Evolutionary conservation across 2,329 filamentous ascomycete genomes (phyloP).

Genomic region (Stagonosporopsis tanaceti): DNA sequence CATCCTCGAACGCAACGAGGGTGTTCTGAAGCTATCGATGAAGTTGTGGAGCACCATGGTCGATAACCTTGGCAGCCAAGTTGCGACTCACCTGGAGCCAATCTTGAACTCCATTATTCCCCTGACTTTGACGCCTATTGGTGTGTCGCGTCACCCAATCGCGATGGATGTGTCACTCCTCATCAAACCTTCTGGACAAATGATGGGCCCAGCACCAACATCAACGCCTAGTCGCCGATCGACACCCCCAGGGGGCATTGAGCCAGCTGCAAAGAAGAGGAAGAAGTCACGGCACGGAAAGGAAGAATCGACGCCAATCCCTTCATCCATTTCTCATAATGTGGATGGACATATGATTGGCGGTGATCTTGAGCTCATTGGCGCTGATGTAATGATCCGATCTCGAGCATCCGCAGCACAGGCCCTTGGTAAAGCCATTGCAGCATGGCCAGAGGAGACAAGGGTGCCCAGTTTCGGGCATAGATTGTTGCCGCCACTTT

Average conservation of each 20-base stretch:
- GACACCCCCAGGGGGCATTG: slow-evolving; percentile 46
- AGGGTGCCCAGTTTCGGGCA: slow-evolving; percentile 71
- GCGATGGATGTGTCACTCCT: slow-evolving; percentile 91
- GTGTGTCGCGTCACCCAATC: slow-evolving; percentile 87
- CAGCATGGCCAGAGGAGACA: slow-evolving; percentile 70
- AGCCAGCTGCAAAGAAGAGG: slow-evolving; percentile 76
- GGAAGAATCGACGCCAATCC: slow-evolving; percentile 62
- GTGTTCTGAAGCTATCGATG: slow-evolving; percentile 81
- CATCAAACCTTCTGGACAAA: slow-evolving; percentile 89
- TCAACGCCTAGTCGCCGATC: slow-evolving; percentile 37
- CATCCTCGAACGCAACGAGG: slow-evolving; percentile 87
- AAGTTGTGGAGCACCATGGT: slow-evolving; percentile 87
- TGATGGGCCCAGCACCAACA: slow-evolving; percentile 67
- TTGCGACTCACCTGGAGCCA: slow-evolving; percentile 75
- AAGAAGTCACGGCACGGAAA: slow-evolving; percentile 82
- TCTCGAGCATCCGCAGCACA: slow-evolving; percentile 87
- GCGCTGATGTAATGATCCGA: slow-evolving; percentile 84
- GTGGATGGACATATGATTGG: slow-evolving; percentile 98
- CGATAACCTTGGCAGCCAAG: slow-evolving; percentile 69
- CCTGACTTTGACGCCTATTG: slow-evolving; percentile 88
- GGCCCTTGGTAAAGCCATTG: slow-evolving; percentile 86
- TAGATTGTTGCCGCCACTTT: slow-evolving; percentile 70
- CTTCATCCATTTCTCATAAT: slow-evolving; percentile 76
- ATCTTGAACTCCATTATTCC: slow-evolving; percentile 85
- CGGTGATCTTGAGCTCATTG: slow-evolving; percentile 93